Conservation (phyloP, 2,329 filamentous ascomycete species). For the Alternaria sp. region DNA sequence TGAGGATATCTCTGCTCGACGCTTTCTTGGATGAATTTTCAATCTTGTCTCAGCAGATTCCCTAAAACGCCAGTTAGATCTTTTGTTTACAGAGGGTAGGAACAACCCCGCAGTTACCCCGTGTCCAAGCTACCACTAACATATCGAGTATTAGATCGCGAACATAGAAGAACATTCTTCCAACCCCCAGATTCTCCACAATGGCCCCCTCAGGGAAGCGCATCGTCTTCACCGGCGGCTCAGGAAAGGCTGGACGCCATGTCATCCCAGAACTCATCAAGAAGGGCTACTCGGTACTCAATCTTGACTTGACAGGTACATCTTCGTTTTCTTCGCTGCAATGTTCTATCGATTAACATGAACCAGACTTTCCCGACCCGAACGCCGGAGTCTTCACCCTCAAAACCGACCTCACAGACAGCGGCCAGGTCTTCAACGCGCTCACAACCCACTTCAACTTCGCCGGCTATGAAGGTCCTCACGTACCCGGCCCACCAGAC, state of each 20-base stretch:
- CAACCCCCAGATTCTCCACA: not conserved
- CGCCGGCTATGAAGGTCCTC: conserved; percentile 54
- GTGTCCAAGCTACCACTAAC: not conserved
- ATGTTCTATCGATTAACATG: not conserved
- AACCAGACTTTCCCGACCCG: conserved; percentile 52
- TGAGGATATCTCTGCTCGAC: not conserved
- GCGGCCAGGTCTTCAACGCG: conserved; percentile 63
- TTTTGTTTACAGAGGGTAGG: not conserved
- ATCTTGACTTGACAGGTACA: conserved; percentile 56
- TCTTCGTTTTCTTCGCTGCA: not conserved
- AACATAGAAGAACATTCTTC: not conserved
- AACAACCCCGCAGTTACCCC: conserved; percentile 1
- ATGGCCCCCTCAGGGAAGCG: conserved; percentile 47
- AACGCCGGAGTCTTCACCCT: conserved; percentile 58
- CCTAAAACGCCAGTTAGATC: not conserved
- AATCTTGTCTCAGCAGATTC: not conserved
- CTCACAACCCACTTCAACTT: conserved; percentile 63
- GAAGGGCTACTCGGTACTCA: conserved; percentile 60
- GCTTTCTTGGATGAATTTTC: not conserved
- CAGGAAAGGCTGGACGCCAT: conserved; percentile 60
- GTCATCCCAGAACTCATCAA: conserved; percentile 61
- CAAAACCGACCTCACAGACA: conserved; percentile 62
- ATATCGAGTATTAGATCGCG: not conserved
- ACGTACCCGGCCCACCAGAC: conserved; percentile 58
- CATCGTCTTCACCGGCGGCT: conserved; percentile 57